Conservation (phyloP, 257 asterid species). For the Solanum ahanhuiri region DNA sequence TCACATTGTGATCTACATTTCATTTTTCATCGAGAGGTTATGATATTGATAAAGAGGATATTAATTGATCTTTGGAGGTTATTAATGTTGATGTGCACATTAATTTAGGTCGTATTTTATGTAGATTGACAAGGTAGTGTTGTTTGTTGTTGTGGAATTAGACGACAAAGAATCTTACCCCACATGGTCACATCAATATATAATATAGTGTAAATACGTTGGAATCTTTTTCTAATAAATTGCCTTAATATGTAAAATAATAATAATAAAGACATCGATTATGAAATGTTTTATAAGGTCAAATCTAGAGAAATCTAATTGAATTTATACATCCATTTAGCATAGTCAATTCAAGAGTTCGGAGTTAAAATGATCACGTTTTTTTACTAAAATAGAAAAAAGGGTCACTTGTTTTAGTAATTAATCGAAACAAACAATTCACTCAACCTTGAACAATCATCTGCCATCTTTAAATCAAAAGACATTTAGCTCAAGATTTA, state of each 20-base stretch:
- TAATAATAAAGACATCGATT: background rate
- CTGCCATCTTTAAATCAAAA: no score
- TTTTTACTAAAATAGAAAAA: no score
- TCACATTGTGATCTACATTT: background rate
- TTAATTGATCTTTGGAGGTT: no score
- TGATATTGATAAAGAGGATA: no score
- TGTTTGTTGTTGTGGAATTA: background rate
- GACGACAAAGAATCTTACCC: no score
- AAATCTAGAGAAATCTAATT: background rate
- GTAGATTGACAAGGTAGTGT: background rate
- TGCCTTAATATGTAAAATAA: background rate
- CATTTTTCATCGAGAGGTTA: no score
- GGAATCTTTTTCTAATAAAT: background rate
- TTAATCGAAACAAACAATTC: no score
- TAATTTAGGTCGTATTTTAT: background rate
- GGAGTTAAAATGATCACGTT: no score
- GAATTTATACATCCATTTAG: background rate
- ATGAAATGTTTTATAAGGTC: background rate
- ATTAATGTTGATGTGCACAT: background rate
- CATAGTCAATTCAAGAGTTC: background rate
- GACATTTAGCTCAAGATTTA: no score
- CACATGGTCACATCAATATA: background rate
- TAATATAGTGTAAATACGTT: background rate
- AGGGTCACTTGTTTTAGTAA: no score
- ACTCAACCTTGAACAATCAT: no score